Percentiles rank a stretch among this genome's conserved stretches.
phyloP scores from a whole-genome alignment of 148 eudicot genomes.

The Euryodendron excelsum region DNA sequence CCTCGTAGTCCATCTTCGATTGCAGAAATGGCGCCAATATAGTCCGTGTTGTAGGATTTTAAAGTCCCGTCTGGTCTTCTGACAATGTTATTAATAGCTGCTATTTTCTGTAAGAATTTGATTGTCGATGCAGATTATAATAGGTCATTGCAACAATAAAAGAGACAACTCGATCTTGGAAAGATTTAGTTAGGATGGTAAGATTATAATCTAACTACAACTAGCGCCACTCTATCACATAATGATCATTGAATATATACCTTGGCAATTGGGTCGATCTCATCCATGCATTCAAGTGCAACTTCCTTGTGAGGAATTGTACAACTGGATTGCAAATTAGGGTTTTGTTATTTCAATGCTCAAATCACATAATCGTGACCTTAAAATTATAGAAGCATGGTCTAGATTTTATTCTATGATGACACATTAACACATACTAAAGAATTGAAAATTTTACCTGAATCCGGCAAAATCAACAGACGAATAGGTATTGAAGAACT shows the following conservation, averaged over 20 bases:
- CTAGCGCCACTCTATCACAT: too few relatives aligned
- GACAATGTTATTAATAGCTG: constrained; percentile 57
- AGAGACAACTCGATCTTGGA: neutral
- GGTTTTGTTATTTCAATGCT: neutral
- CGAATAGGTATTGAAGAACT: constrained; percentile 62
- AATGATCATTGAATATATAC: constrained; percentile 30
- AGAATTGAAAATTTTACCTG: constrained; percentile 40
- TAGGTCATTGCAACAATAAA: neutral
- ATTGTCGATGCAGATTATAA: neutral
- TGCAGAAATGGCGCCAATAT: constrained; percentile 65
- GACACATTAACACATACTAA: too few relatives aligned
- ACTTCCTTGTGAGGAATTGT: constrained; percentile 77
- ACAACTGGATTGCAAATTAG: constrained; percentile 36
- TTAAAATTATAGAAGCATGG: neutral
- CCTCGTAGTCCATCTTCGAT: constrained; percentile 66
- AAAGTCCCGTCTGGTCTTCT: constrained; percentile 55
- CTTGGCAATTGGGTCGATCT: constrained; percentile 67
- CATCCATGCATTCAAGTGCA: constrained; percentile 50
- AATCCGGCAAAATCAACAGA: constrained; percentile 78
- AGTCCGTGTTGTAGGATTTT: constrained; percentile 66
- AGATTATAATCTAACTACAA: too few relatives aligned
- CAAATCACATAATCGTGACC: neutral
- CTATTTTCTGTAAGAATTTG: constrained; percentile 48
- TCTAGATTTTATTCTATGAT: neutral
- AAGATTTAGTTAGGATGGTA: neutral